Evolutionary conservation across 2,329 filamentous ascomycete genomes (phyloP).

Genomic region (Epichloe aotearoae): DNA sequence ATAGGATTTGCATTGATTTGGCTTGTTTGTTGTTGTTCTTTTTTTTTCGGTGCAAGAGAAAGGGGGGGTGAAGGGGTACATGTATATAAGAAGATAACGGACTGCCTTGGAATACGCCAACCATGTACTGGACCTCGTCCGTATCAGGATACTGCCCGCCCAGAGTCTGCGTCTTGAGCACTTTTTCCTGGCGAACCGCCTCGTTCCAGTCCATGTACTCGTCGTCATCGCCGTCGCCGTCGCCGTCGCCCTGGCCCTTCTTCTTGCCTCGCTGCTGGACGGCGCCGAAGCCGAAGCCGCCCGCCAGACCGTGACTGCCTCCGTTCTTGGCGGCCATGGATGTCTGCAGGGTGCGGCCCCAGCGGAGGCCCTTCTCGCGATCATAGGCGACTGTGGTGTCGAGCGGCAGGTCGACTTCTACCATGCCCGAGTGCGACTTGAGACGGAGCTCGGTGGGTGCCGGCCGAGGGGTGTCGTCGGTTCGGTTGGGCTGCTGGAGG

Average conservation of each 20-base stretch:
- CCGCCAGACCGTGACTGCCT: slow-evolving; percentile 56
- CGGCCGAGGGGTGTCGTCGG: slow-evolving; percentile 34
- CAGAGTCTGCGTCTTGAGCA: slow-evolving; percentile 69
- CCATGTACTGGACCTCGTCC: slow-evolving; percentile 71
- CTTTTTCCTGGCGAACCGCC: slow-evolving; percentile 54
- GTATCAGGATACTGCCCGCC: slow-evolving; percentile 65
- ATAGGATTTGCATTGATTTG: background rate
- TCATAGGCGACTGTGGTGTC: slow-evolving; percentile 66
- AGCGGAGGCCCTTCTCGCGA: slow-evolving; percentile 65
- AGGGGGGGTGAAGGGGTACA: background rate
- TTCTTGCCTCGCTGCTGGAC: slow-evolving; percentile 28
- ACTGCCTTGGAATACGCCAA: slow-evolving; percentile 82
- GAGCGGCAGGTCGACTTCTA: slow-evolving; percentile 86
- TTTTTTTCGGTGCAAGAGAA: slow-evolving; percentile 2
- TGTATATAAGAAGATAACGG: slow-evolving; percentile 19
- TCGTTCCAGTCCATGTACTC: slow-evolving; percentile 48
- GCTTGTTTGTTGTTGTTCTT: background rate
- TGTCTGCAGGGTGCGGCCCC: slow-evolving; percentile 62
- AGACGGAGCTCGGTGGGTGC: slow-evolving; percentile 63
- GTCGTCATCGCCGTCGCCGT: slow-evolving; percentile 32
- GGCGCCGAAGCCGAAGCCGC: slow-evolving; percentile 54
- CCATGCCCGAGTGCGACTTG: slow-evolving; percentile 68
- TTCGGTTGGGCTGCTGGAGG: slow-evolving; percentile 78
- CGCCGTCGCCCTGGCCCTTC: slow-evolving; percentile 29
- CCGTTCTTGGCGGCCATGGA: slow-evolving; percentile 45